These are phyloP conservation scores for Coprinopsis sp. DNA, from an alignment of 768 basidiomycete species.

Conservation along the genomic window DNA sequence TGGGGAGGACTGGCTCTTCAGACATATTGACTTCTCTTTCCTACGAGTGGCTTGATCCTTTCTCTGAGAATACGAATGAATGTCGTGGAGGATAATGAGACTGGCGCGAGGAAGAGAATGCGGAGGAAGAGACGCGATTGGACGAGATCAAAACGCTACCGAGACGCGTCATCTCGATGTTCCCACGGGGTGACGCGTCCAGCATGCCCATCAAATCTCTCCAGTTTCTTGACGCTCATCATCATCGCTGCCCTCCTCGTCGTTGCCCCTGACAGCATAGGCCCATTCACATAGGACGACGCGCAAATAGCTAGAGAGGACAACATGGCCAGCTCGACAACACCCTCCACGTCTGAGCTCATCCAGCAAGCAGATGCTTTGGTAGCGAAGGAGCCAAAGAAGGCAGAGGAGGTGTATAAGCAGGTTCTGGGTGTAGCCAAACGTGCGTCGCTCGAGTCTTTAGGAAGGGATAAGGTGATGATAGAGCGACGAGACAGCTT, in stretches of 20 bases:
- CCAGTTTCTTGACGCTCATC: slow-evolving; percentile 1
- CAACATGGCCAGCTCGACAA: slow-evolving; percentile 7
- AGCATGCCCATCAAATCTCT: slow-evolving; percentile 12
- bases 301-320: slow-evolving; percentile 11
- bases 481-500: slow-evolving; percentile 13
- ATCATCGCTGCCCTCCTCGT: slow-evolving; percentile 2
- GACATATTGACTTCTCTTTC: slow-evolving; percentile 53
- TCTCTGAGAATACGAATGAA: too few relatives aligned
- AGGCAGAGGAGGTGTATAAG: slow-evolving; percentile 73
- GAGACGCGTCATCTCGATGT: slow-evolving; percentile 32
- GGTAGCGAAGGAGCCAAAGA: slow-evolving; percentile 43
- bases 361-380: slow-evolving; percentile 54
- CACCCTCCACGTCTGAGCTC: slow-evolving; percentile 36
- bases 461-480: background rate
- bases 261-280: slow-evolving; percentile 10
- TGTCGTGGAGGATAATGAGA: background rate
- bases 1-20: slow-evolving; percentile 78
- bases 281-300: too few relatives aligned
- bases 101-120: background rate
- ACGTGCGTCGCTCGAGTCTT: slow-evolving; percentile 17
- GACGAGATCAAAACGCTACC: background rate
- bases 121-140: background rate
- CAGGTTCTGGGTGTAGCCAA: slow-evolving; percentile 51
- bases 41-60: too few relatives aligned
- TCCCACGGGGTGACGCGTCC: slow-evolving; percentile 33